Evolutionary conservation across 2,329 filamentous ascomycete species (phyloP), one percentile per base, ranked within the genome.

Genomic region (Reticulascus tulasneorum): DNA sequence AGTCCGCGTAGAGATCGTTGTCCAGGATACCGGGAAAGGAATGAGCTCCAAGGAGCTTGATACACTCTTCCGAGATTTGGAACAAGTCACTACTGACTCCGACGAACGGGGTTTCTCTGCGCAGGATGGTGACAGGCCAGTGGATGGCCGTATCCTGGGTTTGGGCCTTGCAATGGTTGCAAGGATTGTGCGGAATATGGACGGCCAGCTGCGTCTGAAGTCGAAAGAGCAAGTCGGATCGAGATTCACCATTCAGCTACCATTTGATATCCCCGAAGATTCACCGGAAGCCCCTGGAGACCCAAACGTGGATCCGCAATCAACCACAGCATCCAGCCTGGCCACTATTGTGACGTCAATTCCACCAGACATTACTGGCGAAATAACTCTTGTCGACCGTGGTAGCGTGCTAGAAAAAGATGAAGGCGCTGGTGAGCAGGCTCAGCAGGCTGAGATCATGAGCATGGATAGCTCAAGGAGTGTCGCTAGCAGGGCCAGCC

Each of bases 161-260:
- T 72, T 95, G 9, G 90, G 89, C 0, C 70, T 95, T n/a, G 89
- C 89, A 1, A 72, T 94, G 10, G 89, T 94, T n/a, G 85, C 86
- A 12, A 78, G 89, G 23, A 86, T 88, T 23, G 73, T 95, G 21
- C 77, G 82, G n/a, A 94, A 89, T 52, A 93, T 94, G 86, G 83
- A 91, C 40, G 90, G 89, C 0, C 89, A 94, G 51, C 60, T 95
- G 20, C 79, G 87, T 2, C 64, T 95, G 2, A 91, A 89, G 51
- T 94, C 88, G 0, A 86, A 93, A 50, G 75, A 84, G 53, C 84
- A 84, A 3, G 85, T 83, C 49, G 89, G 90, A 1, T 90, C 88
- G 13, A 75, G 85, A 34, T 94, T 95, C 46, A 79, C 88, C 15
- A 77, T 95, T 17, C 78, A 86, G 45, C 65, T 95, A 20, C 83